phyloP scores from a whole-genome alignment of 1,284 basidiomycete species.

The Heimioporus retisporus region DNA sequence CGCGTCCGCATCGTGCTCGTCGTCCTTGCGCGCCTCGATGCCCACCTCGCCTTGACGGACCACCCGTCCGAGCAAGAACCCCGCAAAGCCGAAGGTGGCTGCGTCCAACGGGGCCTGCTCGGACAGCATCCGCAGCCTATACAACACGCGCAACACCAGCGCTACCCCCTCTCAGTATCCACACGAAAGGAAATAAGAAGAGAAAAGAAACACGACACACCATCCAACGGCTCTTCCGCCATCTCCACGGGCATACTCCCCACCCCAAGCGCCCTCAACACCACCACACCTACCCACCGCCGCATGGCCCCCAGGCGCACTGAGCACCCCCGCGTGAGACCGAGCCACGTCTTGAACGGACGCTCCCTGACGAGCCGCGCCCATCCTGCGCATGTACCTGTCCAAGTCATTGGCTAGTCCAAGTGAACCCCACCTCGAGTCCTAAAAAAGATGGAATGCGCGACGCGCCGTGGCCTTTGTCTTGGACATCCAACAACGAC shows the following conservation, averaged over 20 bases:
- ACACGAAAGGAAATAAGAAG: neutral
- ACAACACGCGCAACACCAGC: slow-evolving; percentile 88
- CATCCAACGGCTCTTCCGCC: slow-evolving; percentile 74
- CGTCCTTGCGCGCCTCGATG: slow-evolving; percentile 26
- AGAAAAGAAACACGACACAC: slow-evolving; percentile 52
- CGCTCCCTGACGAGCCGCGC: slow-evolving; percentile 65
- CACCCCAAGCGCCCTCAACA: slow-evolving; percentile 77
- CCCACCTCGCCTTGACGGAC: slow-evolving; percentile 76
- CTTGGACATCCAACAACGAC: too few relatives aligned
- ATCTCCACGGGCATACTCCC: slow-evolving; percentile 80
- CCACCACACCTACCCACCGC: slow-evolving; percentile 84
- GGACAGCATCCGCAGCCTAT: slow-evolving; percentile 86
- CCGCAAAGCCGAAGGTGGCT: slow-evolving; percentile 86
- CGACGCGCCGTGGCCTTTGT: too few relatives aligned
- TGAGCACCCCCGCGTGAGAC: slow-evolving; percentile 73
- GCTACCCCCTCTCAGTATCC: slow-evolving; percentile 49
- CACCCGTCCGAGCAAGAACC: slow-evolving; percentile 83
- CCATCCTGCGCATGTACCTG: slow-evolving; percentile 44
- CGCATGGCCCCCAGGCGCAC: slow-evolving; percentile 76
- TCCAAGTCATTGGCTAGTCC: too few relatives aligned
- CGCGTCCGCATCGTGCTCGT: slow-evolving; percentile 70
- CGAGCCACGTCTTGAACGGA: slow-evolving; percentile 80
- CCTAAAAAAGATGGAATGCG: too few relatives aligned
- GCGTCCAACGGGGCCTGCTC: slow-evolving; percentile 89
- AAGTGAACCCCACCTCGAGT: too few relatives aligned